Evolutionary conservation across 2,329 filamentous ascomycete species (phyloP), one percentile per base, ranked within the genome.

Genomic region (Stemphylium beticola): DNA sequence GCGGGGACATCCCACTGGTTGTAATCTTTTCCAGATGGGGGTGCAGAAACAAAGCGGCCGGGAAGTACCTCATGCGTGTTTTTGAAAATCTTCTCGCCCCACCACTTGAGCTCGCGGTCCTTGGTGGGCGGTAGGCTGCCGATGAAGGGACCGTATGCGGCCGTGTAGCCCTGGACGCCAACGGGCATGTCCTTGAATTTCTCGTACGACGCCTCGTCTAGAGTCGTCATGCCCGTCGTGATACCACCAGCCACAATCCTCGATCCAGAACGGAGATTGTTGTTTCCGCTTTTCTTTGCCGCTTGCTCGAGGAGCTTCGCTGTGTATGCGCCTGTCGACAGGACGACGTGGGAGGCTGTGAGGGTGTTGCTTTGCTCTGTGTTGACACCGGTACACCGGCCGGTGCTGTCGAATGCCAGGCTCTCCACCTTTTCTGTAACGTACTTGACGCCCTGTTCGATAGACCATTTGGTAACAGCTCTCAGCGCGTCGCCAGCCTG

Each of bases 1-100:
- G 73, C 74, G 0, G 86, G 68, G 63, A 88, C 83, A 22, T 85
- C 78, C 86, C 86, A 89, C 64, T 89, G 86, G 5, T 77, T 80
- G 62, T 88, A 88, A 60, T 88, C 85, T 11, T 72, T 71, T 29
- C 76, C 74, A 0, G 78, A 66, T 0, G 86, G 86, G 0, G 86
- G 86, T 15, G 79, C 79, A 3, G 86, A 88, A 43, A 88, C 72
- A 42, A 75, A 72, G 4, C 79, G 80, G 0, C 84, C 83, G 1
- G 84, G 81, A 1, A 69, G 61, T 6, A 71, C 62, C 47, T 70
- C 62, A 15, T 69, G 66, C 33, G 69, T 72, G 47, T 73, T 72
- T 37, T 70, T 72, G 60, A 72, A 73, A 53, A 72, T 73, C 61
- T 70, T 71, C 52, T 72, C 64, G 14, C 70, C 69, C 68, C 68